Percentiles rank a stretch among this genome's conserved stretches.
phyloP scores from a whole-genome alignment of 306 rosid genomes.

The Cucumis hystrix region DNA sequence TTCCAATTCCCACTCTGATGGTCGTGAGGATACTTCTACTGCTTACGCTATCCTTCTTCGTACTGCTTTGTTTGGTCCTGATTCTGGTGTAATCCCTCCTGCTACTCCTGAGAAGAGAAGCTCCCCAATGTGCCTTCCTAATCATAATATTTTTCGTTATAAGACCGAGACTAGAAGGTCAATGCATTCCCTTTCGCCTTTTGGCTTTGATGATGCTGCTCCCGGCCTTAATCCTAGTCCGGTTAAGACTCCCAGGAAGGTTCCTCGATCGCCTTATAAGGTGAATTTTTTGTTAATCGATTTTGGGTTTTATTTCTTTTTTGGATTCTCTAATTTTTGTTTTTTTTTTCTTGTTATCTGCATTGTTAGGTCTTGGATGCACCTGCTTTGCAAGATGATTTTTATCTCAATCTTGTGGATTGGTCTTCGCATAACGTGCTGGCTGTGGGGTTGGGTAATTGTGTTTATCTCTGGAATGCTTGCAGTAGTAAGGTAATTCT shows the following conservation, averaged over 20 bases:
- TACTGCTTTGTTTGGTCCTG: constrained; percentile 72
- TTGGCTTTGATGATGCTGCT: constrained; percentile 50
- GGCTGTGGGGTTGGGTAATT: constrained; percentile 91
- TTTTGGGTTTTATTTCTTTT: neutral
- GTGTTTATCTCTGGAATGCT: constrained; percentile 98
- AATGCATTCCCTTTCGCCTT: constrained; percentile 72
- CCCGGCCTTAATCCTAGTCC: constrained; percentile 58
- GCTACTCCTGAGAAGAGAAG: constrained; percentile 52
- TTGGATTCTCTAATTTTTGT: neutral
- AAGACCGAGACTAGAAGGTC: constrained; percentile 80
- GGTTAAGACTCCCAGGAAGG: constrained; percentile 75
- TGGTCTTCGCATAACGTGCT: constrained; percentile 94
- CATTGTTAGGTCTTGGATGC: constrained; percentile 76
- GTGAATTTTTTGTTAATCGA: constrained; percentile 7
- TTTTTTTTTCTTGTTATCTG: neutral
- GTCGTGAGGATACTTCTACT: constrained; percentile 52
- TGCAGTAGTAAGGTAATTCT: constrained; percentile 82
- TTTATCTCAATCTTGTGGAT: constrained; percentile 91
- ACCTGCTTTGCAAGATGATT: constrained; percentile 94
- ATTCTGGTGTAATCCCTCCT: constrained; percentile 42
- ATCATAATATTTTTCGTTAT: constrained; percentile 78
- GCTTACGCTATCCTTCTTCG: constrained; percentile 61
- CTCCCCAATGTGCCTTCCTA: constrained; percentile 37
- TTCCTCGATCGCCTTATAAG: constrained; percentile 92
- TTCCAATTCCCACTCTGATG: constrained; percentile 23